These are phyloP conservation scores for Spencermartinsiella europaea DNA, from an alignment of 805 yeast genomes.

Conservation along the genomic window DNA sequence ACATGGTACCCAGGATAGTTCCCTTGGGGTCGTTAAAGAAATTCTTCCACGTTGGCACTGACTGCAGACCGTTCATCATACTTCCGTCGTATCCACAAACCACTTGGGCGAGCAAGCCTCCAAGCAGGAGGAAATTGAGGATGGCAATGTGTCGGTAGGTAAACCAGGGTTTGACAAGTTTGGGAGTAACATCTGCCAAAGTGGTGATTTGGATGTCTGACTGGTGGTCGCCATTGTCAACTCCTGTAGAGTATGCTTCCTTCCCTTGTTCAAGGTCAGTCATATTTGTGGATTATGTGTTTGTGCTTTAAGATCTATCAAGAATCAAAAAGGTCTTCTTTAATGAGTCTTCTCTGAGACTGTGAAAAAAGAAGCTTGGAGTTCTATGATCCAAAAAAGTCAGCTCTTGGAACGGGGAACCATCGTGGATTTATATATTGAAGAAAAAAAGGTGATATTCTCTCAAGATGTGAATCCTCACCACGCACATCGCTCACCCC, in stretches of 20 bases:
- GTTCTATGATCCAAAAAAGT: too few relatives aligned
- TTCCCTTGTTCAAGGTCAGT: too few relatives aligned
- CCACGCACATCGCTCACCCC: too few relatives aligned
- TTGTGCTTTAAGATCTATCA: too few relatives aligned
- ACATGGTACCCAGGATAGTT: conserved; percentile 16
- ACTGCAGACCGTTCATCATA: conserved; percentile 18
- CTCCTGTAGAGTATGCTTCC: conserved; percentile 4
- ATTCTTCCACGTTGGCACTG: conserved; percentile 21
- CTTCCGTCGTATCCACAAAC: conserved; percentile 18
- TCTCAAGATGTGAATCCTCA: too few relatives aligned
- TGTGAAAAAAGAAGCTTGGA: too few relatives aligned
- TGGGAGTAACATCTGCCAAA: conserved; percentile 10
- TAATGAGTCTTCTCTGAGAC: too few relatives aligned
- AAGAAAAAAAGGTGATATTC: too few relatives aligned
- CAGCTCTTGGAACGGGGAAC: too few relatives aligned
- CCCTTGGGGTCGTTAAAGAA: conserved; percentile 20
- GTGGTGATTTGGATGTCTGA: conserved; percentile 4
- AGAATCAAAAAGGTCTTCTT: too few relatives aligned
- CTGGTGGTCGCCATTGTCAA: conserved; percentile 3
- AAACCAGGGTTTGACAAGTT: conserved; percentile 12
- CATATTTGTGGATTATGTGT: too few relatives aligned
- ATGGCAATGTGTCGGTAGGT: conserved; percentile 6
- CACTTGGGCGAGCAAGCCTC: conserved; percentile 13
- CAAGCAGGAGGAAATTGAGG: conserved; percentile 11
- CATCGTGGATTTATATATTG: too few relatives aligned